These are phyloP conservation scores for Decorospora gaudefroyi DNA, from an alignment of 2,329 filamentous ascomycete genomes.

Conservation along the genomic window DNA sequence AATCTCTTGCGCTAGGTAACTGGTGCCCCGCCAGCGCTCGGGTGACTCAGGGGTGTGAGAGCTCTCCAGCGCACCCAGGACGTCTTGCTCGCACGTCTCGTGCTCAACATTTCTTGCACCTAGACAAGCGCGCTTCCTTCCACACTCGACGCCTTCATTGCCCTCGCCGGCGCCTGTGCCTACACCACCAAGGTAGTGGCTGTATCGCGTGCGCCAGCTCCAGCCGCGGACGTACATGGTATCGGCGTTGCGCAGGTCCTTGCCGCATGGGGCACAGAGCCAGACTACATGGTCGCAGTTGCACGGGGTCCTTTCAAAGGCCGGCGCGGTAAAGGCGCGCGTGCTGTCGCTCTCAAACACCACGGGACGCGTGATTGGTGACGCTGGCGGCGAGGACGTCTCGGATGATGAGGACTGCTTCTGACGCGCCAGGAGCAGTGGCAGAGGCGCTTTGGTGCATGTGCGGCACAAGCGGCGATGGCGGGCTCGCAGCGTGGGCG, in stretches of 20 bases:
- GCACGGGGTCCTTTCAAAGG: constrained; percentile 61
- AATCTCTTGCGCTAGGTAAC: constrained; percentile 85
- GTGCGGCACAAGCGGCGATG: constrained; percentile 79
- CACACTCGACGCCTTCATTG: constrained; percentile 85
- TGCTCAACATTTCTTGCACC: constrained; percentile 76
- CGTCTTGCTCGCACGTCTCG: constrained; percentile 79
- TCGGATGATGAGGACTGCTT: constrained; percentile 28
- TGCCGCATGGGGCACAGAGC: constrained; percentile 84
- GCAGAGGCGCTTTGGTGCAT: constrained; percentile 73
- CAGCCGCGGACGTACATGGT: constrained; percentile 70
- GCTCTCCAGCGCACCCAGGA: constrained; percentile 61
- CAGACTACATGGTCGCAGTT: constrained; percentile 68
- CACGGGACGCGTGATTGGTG: constrained; percentile 26
- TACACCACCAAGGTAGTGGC: constrained; percentile 74
- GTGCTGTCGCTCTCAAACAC: constrained; percentile 20
- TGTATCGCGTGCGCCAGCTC: constrained; percentile 87
- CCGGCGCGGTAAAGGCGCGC: constrained; percentile 52
- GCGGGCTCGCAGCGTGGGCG: constrained; percentile 68
- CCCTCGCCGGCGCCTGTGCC: constrained; percentile 88
- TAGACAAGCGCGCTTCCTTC: constrained; percentile 75
- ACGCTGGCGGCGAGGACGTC: constrained; percentile 29
- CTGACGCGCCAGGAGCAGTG: constrained; percentile 50
- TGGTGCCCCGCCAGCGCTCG: constrained; percentile 63
- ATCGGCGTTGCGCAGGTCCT: constrained; percentile 65
- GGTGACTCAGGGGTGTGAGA: constrained; percentile 31